phyloP scores from a whole-genome alignment of 495 filamentous ascomycete genomes.

The Delitschia confertaspora region DNA sequence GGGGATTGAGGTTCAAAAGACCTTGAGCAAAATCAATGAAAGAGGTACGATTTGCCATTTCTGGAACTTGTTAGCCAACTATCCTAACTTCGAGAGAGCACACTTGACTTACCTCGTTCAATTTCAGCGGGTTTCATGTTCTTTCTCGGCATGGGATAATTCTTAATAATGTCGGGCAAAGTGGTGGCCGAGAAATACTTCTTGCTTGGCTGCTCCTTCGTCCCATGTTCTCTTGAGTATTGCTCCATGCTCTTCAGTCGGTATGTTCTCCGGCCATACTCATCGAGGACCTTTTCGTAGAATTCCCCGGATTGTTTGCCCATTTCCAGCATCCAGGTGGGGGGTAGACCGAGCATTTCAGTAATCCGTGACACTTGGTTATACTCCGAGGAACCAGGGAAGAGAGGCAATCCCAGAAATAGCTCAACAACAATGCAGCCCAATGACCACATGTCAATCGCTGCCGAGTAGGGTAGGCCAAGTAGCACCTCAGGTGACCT shows the following conservation, averaged over 20 bases:
- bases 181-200: constrained; percentile 96
- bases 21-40: constrained; percentile 99
- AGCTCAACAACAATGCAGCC: constrained; percentile 98
- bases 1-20: constrained; percentile 84
- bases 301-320: constrained; percentile 97
- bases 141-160: constrained; percentile 95
- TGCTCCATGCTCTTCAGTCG: constrained; percentile 95
- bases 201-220: constrained; percentile 98
- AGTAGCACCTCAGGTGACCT: constrained; percentile 92
- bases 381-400: constrained; percentile 97
- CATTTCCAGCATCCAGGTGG: constrained; percentile 99
- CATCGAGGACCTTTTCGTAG: constrained; percentile 90
- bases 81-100: constrained; percentile 14
- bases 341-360: constrained; percentile 95
- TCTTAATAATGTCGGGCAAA: constrained; percentile 91
- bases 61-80: constrained; percentile 40
- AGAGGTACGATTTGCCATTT: constrained; percentile 96
- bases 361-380: constrained; percentile 96
- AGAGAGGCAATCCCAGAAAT: constrained; percentile 88
- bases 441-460: constrained; percentile 99
- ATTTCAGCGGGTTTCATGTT: constrained; percentile 98
- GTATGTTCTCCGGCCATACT: constrained; percentile 81
- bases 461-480: constrained; percentile 92
- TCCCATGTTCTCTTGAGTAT: constrained; percentile 87
- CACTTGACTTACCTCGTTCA: constrained; percentile 66